Conservation (phyloP, 805 yeast genomes). For the Teunomyces cretensis region DNA sequence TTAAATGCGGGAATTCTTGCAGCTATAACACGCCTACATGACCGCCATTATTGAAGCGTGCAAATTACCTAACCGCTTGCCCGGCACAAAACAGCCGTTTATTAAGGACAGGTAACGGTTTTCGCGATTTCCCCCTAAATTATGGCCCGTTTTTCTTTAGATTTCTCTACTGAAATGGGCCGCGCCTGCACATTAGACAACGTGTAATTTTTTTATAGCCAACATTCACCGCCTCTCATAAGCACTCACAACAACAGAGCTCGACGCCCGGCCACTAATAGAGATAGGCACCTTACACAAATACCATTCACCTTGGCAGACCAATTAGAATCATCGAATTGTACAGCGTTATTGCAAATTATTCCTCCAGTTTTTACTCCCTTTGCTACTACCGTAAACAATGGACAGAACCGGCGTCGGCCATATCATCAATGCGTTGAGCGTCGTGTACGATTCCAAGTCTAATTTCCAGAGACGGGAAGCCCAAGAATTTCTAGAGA, state of each 20-base stretch:
- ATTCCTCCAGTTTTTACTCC: background rate
- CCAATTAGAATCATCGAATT: background rate
- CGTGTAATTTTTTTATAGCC: slow-evolving; percentile 1
- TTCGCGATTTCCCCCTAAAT: no score
- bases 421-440: slow-evolving; percentile 78
- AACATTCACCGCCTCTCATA: slow-evolving; percentile 4
- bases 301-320: background rate
- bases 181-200: no score
- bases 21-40: background rate
- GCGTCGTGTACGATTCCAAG: slow-evolving; percentile 65
- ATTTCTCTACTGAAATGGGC: background rate
- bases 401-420: slow-evolving; percentile 70
- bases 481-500: slow-evolving; percentile 68
- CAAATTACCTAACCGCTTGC: no score
- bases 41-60: background rate
- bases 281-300: background rate
- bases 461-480: slow-evolving; percentile 57
- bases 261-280: background rate
- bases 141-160: background rate
- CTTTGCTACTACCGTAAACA: slow-evolving; percentile 15
- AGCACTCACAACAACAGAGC: background rate
- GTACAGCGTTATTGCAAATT: background rate
- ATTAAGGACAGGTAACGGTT: no score
- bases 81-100: no score
- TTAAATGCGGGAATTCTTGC: background rate